Base-by-base conservation (phyloP, 176 grass and related monocot species). In the Zea luxurians region DNA sequence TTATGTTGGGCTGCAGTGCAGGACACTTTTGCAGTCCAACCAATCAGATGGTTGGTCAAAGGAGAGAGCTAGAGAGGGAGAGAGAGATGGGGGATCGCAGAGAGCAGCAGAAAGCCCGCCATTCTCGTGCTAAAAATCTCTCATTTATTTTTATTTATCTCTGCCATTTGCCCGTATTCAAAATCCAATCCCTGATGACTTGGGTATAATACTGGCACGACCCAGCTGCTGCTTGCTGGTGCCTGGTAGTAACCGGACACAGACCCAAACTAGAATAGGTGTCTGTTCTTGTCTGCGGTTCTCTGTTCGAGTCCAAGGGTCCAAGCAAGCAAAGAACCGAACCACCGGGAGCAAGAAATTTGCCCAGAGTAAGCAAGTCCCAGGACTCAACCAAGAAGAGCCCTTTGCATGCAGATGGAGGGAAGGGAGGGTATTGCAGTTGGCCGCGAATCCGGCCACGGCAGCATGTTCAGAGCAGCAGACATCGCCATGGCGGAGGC, bases 1-100 rank as follows among this genome's bases (percentile, higher is more conserved):
- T 54, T 48, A 68, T 61, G 73, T 48, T 60, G 42, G 45, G 37
- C 46, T 80, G 27, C 10, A 67, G 50, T 40, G 55, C 1, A 58
- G 53, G n/a, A 61, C 82, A 89, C 73, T 72, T 84, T 72, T 67
- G 73, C 73, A 89, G 82, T 89, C 82, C 87, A 89, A 85, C 87
- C 78, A 77, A 89, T 85, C 82, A 81, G 66, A 37, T 72, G 36
- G 60, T 62, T 85, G 87, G 87, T 89, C 82, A 85, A 85, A 85
- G 73, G 78, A 82, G 73, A 81, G 63, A 73, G 86, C 27, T 27
- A 27, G 27, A 27, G 27, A 27, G 18, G 63, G 6, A 18, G 65
- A 48, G 4, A 27, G 27, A 27, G 27, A 27, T n/a, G n/a, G n/a
- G 46, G 12, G 37, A 37, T 41, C 11, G 13, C 17, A 45, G 11